These are phyloP conservation scores for Euphorbia schlechtendalii DNA, from an alignment of 441 rosid species.

Conservation along the genomic window DNA sequence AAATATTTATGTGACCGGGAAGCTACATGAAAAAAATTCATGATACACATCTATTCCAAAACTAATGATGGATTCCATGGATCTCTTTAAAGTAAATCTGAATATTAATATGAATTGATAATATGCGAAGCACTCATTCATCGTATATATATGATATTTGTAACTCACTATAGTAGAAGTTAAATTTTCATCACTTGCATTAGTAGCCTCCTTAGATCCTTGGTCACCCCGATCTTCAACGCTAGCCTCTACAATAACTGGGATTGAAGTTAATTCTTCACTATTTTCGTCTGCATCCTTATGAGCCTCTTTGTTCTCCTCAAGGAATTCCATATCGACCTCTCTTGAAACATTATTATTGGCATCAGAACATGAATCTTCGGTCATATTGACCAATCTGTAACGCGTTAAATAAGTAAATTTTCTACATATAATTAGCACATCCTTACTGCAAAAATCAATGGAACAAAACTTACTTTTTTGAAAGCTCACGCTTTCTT, in stretches of 20 bases:
- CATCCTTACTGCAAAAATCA: not conserved
- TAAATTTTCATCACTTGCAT: conserved; percentile 21
- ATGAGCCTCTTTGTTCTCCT: conserved; percentile 15
- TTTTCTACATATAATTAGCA: not conserved
- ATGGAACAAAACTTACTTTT: conserved; percentile 43
- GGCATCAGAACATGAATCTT: conserved; percentile 20
- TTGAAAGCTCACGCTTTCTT: conserved; percentile 70
- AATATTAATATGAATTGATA: not conserved
- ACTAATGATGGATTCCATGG: not conserved
- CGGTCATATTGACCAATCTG: conserved; percentile 33
- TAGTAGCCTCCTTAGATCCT: conserved; percentile 22
- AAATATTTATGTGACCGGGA: not conserved
- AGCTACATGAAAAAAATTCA: not conserved
- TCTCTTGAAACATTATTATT: conserved; percentile 20
- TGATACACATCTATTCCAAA: not conserved
- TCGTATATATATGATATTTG: not conserved
- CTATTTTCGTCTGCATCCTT: conserved; percentile 21
- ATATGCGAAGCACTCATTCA: not conserved
- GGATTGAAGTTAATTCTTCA: conserved; percentile 19
- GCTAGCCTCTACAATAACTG: conserved; percentile 21
- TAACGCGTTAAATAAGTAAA: not conserved
- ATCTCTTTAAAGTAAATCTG: not conserved
- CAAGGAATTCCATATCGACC: conserved; percentile 20
- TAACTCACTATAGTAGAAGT: conserved; percentile 25
- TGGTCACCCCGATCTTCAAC: conserved; percentile 16